Evolutionary conservation across 2,329 filamentous ascomycete species (phyloP).

Genomic region (Lecanicillium sp.): DNA sequence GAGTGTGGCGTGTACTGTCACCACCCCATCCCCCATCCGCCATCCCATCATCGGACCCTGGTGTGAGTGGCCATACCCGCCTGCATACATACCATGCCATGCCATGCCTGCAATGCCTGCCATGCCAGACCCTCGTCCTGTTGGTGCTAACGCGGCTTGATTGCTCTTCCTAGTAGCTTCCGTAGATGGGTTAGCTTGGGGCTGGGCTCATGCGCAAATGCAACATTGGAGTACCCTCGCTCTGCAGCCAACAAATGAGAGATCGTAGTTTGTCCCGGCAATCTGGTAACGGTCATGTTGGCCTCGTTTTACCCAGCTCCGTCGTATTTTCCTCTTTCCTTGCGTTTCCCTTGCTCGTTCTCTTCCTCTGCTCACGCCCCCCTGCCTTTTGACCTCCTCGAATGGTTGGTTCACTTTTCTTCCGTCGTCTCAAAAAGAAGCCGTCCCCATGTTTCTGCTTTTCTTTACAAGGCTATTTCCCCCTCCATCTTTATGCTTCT

Average conservation of each 20-base stretch:
- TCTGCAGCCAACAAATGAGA: constrained; percentile 7
- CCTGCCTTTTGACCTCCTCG: constrained; percentile 1
- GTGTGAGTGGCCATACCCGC: constrained; percentile 1
- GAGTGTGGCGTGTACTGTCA: too few species aligned
- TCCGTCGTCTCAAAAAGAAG: background rate
- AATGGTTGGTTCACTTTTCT: background rate
- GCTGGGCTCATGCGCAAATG: constrained; percentile 6
- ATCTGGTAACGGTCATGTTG: constrained; percentile 9
- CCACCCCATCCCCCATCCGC: too few species aligned
- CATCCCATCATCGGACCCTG: background rate
- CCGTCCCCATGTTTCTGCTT: background rate
- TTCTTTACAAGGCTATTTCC: background rate
- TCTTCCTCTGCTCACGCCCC: constrained; percentile 1
- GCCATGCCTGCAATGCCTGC: too few species aligned
- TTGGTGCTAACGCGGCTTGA: background rate
- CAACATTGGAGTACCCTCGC: constrained; percentile 7
- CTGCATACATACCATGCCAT: too few species aligned
- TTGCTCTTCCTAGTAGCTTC: background rate
- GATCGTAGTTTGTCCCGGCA: constrained; percentile 8
- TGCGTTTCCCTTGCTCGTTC: constrained; percentile 5
- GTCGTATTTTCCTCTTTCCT: constrained; percentile 8
- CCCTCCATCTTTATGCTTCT: background rate
- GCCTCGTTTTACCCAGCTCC: constrained; percentile 5
- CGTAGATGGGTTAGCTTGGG: constrained; percentile 2
- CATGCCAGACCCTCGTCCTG: background rate